Percentiles rank a stretch among this genome's conserved stretches.
phyloP scores from a whole-genome alignment of 2,329 filamentous ascomycete species.

The Aspergillus nomiae region DNA sequence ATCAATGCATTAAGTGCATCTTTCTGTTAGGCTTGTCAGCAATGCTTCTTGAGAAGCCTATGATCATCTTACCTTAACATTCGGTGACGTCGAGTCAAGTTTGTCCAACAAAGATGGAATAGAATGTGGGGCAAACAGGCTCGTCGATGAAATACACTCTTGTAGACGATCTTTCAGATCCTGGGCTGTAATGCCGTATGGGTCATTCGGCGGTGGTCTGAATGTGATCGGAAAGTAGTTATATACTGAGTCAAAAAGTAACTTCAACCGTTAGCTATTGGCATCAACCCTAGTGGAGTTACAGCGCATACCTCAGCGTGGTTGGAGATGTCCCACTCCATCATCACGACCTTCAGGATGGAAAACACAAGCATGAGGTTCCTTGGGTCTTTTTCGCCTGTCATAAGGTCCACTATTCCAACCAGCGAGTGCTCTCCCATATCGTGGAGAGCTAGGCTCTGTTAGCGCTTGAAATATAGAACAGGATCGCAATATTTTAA shows the following conservation, averaged over 20 bases:
- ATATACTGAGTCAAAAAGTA: constrained; percentile 68
- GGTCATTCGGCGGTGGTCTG: constrained; percentile 68
- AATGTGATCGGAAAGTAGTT: constrained; percentile 75
- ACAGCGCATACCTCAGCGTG: constrained; percentile 55
- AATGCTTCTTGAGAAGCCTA: background rate
- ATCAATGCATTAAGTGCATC: constrained; percentile 66
- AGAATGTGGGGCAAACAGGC: constrained; percentile 65
- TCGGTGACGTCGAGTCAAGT: constrained; percentile 68
- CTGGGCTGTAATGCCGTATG: constrained; percentile 69
- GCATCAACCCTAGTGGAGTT: background rate
- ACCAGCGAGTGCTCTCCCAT: constrained; percentile 63
- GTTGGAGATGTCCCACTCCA: constrained; percentile 66
- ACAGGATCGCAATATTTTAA: background rate
- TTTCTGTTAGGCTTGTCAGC: constrained; percentile 46
- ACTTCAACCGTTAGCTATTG: constrained; percentile 31
- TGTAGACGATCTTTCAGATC: constrained; percentile 66
- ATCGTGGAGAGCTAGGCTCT: constrained; percentile 49
- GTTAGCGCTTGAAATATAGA: constrained; percentile 8
- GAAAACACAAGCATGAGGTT: constrained; percentile 73
- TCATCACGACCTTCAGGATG: constrained; percentile 65
- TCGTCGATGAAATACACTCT: constrained; percentile 64
- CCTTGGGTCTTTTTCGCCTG: constrained; percentile 68
- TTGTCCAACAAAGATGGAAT: constrained; percentile 70
- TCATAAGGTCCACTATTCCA: constrained; percentile 65
- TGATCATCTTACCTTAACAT: constrained; percentile 58